Evolutionary conservation across 331 rosid genomes (phyloP).

Genomic region (Malus hybrid): DNA sequence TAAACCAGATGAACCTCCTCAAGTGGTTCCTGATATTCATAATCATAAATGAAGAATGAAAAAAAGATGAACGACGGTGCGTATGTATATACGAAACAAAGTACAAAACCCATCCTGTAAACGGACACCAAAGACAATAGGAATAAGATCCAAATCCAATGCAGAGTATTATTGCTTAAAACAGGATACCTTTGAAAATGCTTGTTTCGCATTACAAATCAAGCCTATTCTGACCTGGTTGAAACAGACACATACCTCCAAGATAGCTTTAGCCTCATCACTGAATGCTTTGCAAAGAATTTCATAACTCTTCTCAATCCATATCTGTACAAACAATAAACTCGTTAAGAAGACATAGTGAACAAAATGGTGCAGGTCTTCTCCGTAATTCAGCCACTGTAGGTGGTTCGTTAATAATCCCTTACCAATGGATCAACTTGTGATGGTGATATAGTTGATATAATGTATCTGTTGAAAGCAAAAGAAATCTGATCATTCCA

Average conservation of each 20-base stretch:
- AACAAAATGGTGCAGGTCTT: neutral
- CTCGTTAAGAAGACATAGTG: neutral
- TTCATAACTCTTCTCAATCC: constrained; percentile 57
- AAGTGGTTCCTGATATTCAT: neutral
- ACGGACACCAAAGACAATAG: neutral
- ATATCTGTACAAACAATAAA: constrained; percentile 43
- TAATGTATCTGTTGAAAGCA: constrained; percentile 46
- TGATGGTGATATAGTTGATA: constrained; percentile 75
- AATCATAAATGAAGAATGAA: neutral
- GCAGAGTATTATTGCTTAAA: neutral
- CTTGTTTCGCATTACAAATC: neutral
- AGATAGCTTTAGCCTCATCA: constrained; percentile 46
- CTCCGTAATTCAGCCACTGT: neutral
- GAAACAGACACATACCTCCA: constrained; percentile 42
- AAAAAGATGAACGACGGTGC: neutral
- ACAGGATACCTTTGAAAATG: neutral
- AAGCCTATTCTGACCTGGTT: neutral
- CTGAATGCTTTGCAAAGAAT: constrained; percentile 71
- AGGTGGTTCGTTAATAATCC: neutral
- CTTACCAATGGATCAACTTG: constrained; percentile 55
- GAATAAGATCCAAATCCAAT: neutral
- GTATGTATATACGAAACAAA: neutral
- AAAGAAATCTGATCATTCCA: neutral
- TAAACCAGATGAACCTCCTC: neutral
- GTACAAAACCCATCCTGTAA: neutral